Conservation (phyloP, 768 basidiomycete genomes). For the Exidia glandulosa region DNA sequence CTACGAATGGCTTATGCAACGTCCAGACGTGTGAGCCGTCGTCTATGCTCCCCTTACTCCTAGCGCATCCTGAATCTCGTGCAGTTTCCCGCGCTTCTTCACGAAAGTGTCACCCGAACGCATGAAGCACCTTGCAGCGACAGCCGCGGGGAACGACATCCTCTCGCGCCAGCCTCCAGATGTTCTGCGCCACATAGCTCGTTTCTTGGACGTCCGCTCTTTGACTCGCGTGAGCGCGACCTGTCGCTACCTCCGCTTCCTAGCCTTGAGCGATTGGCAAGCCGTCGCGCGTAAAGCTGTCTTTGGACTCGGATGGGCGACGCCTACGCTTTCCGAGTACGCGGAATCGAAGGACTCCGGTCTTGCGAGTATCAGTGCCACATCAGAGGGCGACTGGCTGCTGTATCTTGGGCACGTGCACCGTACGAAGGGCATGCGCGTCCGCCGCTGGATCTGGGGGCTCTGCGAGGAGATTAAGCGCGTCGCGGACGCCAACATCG, state of each 20-base stretch:
- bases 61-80: no score
- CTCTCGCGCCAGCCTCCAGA: constrained; percentile 14
- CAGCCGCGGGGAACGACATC: constrained; percentile 6
- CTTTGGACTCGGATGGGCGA: constrained; percentile 16
- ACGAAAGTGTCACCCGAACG: constrained; percentile 8
- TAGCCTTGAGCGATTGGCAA: constrained; percentile 16
- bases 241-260: constrained; percentile 17
- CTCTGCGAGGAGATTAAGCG: constrained; percentile 12
- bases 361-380: background rate
- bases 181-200: constrained; percentile 12
- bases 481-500: background rate
- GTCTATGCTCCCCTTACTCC: background rate
- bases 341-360: background rate
- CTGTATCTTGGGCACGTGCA: constrained; percentile 18
- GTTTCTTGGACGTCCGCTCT: constrained; percentile 13
- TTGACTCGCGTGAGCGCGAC: constrained; percentile 13
- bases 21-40: constrained; percentile 14
- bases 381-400: constrained; percentile 20
- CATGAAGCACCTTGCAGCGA: constrained; percentile 1
- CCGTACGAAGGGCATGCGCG: constrained; percentile 14
- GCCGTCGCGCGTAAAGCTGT: constrained; percentile 13
- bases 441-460: constrained; percentile 17
- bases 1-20: constrained; percentile 11
- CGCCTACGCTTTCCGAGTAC: constrained; percentile 12
- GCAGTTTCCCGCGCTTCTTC: constrained; percentile 17